phyloP scores from a whole-genome alignment of 2,329 filamentous ascomycete species.

The Ophioceras dolichostomum region DNA sequence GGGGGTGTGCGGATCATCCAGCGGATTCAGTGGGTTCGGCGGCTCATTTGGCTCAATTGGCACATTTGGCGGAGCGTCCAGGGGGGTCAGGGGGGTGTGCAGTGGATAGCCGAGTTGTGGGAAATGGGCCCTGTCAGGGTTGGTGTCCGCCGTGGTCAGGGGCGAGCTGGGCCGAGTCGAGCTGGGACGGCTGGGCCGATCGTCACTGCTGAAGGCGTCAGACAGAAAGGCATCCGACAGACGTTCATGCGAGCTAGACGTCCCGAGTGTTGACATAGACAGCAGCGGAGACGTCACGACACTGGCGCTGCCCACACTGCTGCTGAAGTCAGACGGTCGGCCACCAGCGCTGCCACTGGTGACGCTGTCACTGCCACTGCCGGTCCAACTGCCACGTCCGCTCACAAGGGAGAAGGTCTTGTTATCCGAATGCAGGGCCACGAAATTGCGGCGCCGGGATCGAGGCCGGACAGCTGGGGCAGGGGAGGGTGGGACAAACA shows the following conservation, averaged over 20 bases:
- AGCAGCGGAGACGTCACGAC: slow-evolving; percentile 28
- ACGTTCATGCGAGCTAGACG: slow-evolving; percentile 36
- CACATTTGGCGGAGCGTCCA: no score
- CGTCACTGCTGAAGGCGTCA: slow-evolving; percentile 33
- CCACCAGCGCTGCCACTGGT: slow-evolving; percentile 2
- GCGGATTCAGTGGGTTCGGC: no score
- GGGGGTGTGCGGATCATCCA: slow-evolving; percentile 16
- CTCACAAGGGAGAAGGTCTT: slow-evolving; percentile 46
- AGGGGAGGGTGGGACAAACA: background rate
- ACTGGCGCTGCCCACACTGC: slow-evolving; percentile 3
- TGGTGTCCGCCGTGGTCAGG: slow-evolving; percentile 25
- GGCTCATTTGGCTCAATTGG: no score
- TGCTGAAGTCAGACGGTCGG: background rate
- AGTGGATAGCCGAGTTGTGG: no score
- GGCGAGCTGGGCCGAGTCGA: slow-evolving; percentile 16
- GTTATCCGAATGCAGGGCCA: slow-evolving; percentile 37
- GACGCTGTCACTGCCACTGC: slow-evolving; percentile 9
- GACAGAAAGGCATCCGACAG: slow-evolving; percentile 21
- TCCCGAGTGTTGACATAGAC: slow-evolving; percentile 25
- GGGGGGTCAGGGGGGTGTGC: no score
- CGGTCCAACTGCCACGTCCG: slow-evolving; percentile 11
- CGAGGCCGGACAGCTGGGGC: slow-evolving; percentile 14
- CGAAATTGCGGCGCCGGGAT: slow-evolving; percentile 29
- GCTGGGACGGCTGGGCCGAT: slow-evolving; percentile 30
- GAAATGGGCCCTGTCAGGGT: slow-evolving; percentile 30